Conservation (phyloP, 2,329 filamentous ascomycete species). For the Curvularia lunata region DNA sequence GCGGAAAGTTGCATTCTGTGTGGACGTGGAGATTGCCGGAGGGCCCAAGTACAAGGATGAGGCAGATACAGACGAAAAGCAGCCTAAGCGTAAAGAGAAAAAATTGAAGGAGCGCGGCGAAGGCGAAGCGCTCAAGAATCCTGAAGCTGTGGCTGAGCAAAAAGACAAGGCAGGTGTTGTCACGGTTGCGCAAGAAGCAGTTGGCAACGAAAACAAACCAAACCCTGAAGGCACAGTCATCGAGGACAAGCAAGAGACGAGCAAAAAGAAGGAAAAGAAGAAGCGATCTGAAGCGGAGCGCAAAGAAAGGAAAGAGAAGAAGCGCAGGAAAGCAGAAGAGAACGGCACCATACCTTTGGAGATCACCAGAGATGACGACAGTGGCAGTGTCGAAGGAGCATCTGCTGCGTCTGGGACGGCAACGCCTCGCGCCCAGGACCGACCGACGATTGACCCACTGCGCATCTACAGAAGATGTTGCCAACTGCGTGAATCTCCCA, state of each 20-base stretch:
- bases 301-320: slow-evolving; percentile 90
- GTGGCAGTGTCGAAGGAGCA: slow-evolving; percentile 28
- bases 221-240: slow-evolving; percentile 50
- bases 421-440: slow-evolving; percentile 63
- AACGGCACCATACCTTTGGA: slow-evolving; percentile 89
- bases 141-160: slow-evolving; percentile 61
- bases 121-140: slow-evolving; percentile 73
- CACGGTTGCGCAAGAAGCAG: slow-evolving; percentile 44
- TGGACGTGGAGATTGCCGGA: slow-evolving; percentile 95
- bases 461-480: slow-evolving; percentile 95
- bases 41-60: slow-evolving; percentile 76
- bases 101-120: slow-evolving; percentile 71
- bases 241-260: slow-evolving; percentile 51
- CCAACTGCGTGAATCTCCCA: slow-evolving; percentile 88
- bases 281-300: slow-evolving; percentile 92
- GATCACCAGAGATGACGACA: slow-evolving; percentile 70
- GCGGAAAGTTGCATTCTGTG: slow-evolving; percentile 89
- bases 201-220: slow-evolving; percentile 51
- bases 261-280: slow-evolving; percentile 92
- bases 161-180: slow-evolving; percentile 59
- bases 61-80: slow-evolving; percentile 55
- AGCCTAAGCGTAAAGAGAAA: slow-evolving; percentile 63
- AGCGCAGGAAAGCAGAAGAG: slow-evolving; percentile 80
- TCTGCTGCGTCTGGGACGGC: slow-evolving; percentile 23
- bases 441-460: slow-evolving; percentile 87